Evolutionary conservation across 2,329 filamentous ascomycete genomes (phyloP).

Genomic region (Colletotrichum destructivum): DNA sequence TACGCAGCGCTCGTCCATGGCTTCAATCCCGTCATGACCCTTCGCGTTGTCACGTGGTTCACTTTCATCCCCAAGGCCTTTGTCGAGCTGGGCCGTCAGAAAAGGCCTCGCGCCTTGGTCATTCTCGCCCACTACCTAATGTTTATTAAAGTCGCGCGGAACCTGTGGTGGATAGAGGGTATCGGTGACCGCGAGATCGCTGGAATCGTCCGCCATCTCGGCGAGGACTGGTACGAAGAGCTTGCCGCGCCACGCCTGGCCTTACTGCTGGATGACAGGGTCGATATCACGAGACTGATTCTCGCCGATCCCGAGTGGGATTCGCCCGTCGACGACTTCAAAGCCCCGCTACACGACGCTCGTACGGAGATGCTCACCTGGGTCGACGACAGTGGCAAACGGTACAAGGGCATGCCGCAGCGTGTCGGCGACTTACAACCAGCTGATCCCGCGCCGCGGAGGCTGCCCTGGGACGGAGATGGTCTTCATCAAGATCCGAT

Average conservation of each 20-base stretch:
- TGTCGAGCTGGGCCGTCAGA: slow-evolving; percentile 58
- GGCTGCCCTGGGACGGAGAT: slow-evolving; percentile 5
- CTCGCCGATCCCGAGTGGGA: slow-evolving; percentile 62
- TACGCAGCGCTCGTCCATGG: slow-evolving; percentile 64
- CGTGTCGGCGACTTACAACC: slow-evolving; percentile 29
- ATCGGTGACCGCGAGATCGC: slow-evolving; percentile 63
- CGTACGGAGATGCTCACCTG: slow-evolving; percentile 36
- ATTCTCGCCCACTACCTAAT: slow-evolving; percentile 68
- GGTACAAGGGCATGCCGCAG: slow-evolving; percentile 31
- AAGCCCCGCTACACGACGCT: slow-evolving; percentile 13
- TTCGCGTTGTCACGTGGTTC: slow-evolving; percentile 68
- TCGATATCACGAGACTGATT: slow-evolving; percentile 58
- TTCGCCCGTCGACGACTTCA: slow-evolving; percentile 44
- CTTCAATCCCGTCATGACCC: slow-evolving; percentile 59
- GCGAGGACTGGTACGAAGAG: slow-evolving; percentile 57
- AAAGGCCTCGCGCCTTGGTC: slow-evolving; percentile 63
- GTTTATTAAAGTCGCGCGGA: slow-evolving; percentile 62
- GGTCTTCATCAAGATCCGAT: slow-evolving; percentile 14
- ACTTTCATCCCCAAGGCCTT: slow-evolving; percentile 65
- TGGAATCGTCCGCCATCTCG: slow-evolving; percentile 59
- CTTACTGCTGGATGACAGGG: slow-evolving; percentile 50
- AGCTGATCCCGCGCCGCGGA: slow-evolving; percentile 22
- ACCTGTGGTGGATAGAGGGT: slow-evolving; percentile 66
- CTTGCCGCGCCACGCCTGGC: slow-evolving; percentile 60
- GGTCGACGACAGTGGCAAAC: slow-evolving; percentile 43